Percentiles rank a stretch among this genome's conserved stretches.
Evolutionary conservation across 2,329 filamentous ascomycete genomes (phyloP).

Genomic region (Talaromyces rugulosus): DNA sequence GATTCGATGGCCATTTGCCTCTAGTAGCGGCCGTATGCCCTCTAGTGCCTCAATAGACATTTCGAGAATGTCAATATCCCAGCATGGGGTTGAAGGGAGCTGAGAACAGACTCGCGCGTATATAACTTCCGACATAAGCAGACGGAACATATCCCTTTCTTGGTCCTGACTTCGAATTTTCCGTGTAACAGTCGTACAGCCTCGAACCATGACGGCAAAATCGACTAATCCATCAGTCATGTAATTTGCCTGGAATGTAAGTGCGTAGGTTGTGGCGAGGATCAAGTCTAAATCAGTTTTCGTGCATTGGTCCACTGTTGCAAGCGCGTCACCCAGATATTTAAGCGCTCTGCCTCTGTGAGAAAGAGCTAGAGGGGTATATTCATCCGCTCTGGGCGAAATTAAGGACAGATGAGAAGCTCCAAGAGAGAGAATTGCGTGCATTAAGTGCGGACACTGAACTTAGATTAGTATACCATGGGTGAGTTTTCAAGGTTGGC

Average conservation of each 20-base stretch:
- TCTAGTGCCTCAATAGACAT: constrained; percentile 19
- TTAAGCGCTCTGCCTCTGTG: constrained; percentile 64
- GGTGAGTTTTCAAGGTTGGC: not conserved
- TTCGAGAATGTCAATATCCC: constrained; percentile 10
- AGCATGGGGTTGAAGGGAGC: constrained; percentile 8
- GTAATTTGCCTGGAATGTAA: constrained; percentile 30
- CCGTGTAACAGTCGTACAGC: constrained; percentile 30
- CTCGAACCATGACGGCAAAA: constrained; percentile 32
- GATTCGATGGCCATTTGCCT: constrained; percentile 26
- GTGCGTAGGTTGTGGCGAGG: constrained; percentile 30
- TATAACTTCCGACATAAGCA: constrained; percentile 9
- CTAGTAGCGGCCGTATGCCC: constrained; percentile 20
- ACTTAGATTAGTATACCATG: constrained; percentile 13
- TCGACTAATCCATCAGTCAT: constrained; percentile 31
- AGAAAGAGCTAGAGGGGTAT: constrained; percentile 56
- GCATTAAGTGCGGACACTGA: constrained; percentile 61
- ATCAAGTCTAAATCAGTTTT: constrained; percentile 24
- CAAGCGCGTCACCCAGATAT: constrained; percentile 55
- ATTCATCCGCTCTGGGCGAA: constrained; percentile 46
- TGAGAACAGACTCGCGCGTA: not conserved
- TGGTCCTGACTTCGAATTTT: constrained; percentile 24
- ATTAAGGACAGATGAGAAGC: constrained; percentile 56
- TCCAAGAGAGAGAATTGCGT: constrained; percentile 64
- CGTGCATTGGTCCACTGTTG: constrained; percentile 14
- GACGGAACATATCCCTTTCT: constrained; percentile 16